A percentile compares a stretch with the other conserved stretches of the same genome.
These are phyloP conservation scores for Cucurbita pepo DNA, from an alignment of 306 rosid genomes.

Conservation along the genomic window DNA sequence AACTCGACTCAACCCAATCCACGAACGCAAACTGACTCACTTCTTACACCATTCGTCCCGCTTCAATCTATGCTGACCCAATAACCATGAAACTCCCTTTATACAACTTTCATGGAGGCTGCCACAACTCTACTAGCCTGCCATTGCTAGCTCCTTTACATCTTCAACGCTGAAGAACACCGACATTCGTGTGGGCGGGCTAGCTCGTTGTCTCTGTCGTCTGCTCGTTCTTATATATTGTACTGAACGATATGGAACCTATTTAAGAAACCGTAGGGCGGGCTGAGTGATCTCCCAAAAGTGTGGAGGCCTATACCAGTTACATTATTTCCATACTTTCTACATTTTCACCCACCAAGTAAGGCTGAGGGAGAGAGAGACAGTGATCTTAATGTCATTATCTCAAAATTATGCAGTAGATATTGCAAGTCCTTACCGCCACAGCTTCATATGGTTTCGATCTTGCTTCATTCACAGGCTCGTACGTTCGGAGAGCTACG, in stretches of 20 bases:
- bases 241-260: constrained; percentile 1
- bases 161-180: background rate
- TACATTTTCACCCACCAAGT: background rate
- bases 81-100: background rate
- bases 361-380: background rate
- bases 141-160: background rate
- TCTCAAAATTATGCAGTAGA: background rate
- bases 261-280: background rate
- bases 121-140: background rate
- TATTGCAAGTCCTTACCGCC: background rate
- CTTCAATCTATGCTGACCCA: background rate
- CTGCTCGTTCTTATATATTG: background rate
- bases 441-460: background rate
- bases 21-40: no score
- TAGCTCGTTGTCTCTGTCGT: background rate
- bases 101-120: background rate
- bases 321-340: background rate
- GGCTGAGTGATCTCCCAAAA: background rate
- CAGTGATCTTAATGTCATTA: background rate
- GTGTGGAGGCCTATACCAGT: background rate
- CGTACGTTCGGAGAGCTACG: background rate
- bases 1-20: no score
- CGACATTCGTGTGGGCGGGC: background rate
- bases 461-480: background rate
- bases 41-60: no score